phyloP scores from a whole-genome alignment of 176 grass and related monocot genomes.

The Juncus inflexus region DNA sequence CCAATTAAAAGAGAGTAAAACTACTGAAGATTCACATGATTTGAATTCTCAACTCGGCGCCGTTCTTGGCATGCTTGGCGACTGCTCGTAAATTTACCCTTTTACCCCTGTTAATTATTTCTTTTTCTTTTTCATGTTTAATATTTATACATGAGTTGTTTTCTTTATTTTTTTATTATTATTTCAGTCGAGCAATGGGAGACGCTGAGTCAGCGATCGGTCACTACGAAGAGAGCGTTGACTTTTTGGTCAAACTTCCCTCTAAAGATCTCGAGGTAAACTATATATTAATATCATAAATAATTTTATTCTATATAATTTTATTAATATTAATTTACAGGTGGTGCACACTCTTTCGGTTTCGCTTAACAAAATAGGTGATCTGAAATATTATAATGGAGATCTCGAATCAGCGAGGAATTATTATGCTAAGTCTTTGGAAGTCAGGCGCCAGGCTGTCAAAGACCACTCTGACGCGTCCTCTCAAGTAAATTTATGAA shows the following conservation, averaged over 20 bases:
- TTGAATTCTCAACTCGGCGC: conserved; percentile 88
- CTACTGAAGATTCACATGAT: conserved; percentile 44
- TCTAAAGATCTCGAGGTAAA: conserved; percentile 80
- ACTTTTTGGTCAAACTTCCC: conserved; percentile 64
- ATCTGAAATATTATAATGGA: conserved; percentile 79
- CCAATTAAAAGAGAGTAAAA: conserved; percentile 44
- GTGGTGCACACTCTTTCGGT: conserved; percentile 88
- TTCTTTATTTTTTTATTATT: conserved; percentile 20
- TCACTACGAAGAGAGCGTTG: conserved; percentile 89
- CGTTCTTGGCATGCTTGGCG: conserved; percentile 91
- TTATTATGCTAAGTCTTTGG: conserved; percentile 79
- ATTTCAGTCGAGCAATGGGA: conserved; percentile 72
- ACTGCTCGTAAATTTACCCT: conserved; percentile 62
- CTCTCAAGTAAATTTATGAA: conserved; percentile 56
- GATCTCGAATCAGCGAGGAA: conserved; percentile 81
- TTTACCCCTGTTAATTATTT: neutral
- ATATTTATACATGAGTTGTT: conserved; percentile 22
- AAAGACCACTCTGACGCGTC: conserved; percentile 68
- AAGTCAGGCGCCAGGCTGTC: conserved; percentile 64
- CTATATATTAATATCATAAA: conserved; percentile 2
- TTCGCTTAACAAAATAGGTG: conserved; percentile 96
- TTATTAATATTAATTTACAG: conserved; percentile 31
- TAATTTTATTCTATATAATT: conserved; percentile 22
- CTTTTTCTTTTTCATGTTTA: conserved; percentile 9
- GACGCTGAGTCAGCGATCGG: conserved; percentile 62